Conservation (phyloP, 495 filamentous ascomycete genomes). For the Terfezia claveryi region DNA sequence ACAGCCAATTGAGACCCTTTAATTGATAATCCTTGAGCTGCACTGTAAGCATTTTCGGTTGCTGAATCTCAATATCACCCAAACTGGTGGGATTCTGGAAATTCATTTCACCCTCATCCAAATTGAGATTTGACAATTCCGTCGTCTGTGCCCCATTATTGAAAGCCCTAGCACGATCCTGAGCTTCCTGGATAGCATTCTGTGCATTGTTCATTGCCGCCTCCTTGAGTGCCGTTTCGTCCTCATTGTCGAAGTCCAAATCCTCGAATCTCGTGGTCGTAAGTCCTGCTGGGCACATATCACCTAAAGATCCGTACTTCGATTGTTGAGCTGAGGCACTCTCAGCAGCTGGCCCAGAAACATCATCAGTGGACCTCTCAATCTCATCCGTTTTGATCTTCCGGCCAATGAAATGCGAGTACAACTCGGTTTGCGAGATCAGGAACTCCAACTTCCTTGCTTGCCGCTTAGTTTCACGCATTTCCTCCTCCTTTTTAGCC, state of each 20-base stretch:
- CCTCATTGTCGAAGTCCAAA: slow-evolving; percentile 86
- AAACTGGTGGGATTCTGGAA: slow-evolving; percentile 96
- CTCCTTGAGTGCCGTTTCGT: slow-evolving; percentile 56
- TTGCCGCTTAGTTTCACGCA: slow-evolving; percentile 89
- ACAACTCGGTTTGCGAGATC: slow-evolving; percentile 94
- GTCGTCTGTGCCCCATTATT: slow-evolving; percentile 38
- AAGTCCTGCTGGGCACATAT: slow-evolving; percentile 30
- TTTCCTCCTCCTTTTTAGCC: slow-evolving; percentile 85
- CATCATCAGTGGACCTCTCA: slow-evolving; percentile 65
- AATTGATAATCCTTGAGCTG: slow-evolving; percentile 96
- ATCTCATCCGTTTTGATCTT: slow-evolving; percentile 95
- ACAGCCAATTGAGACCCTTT: slow-evolving; percentile 96
- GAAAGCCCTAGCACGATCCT: slow-evolving; percentile 80
- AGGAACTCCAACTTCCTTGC: slow-evolving; percentile 98
- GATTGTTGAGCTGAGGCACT: slow-evolving; percentile 12
- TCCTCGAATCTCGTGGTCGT: slow-evolving; percentile 87
- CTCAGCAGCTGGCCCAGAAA: slow-evolving; percentile 33
- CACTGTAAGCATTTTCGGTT: slow-evolving; percentile 82
- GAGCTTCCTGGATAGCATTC: slow-evolving; percentile 83
- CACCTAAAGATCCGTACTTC: slow-evolving; percentile 22
- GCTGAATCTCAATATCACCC: slow-evolving; percentile 77
- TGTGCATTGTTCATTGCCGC: slow-evolving; percentile 92
- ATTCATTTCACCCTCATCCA: slow-evolving; percentile 86
- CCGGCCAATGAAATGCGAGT: slow-evolving; percentile 97
- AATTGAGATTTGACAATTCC: slow-evolving; percentile 25